A percentile compares a stretch with the other conserved stretches of the same genome.
These are phyloP conservation scores for Gentiana straminea DNA, from an alignment of 257 asterid genomes.

Conservation along the genomic window DNA sequence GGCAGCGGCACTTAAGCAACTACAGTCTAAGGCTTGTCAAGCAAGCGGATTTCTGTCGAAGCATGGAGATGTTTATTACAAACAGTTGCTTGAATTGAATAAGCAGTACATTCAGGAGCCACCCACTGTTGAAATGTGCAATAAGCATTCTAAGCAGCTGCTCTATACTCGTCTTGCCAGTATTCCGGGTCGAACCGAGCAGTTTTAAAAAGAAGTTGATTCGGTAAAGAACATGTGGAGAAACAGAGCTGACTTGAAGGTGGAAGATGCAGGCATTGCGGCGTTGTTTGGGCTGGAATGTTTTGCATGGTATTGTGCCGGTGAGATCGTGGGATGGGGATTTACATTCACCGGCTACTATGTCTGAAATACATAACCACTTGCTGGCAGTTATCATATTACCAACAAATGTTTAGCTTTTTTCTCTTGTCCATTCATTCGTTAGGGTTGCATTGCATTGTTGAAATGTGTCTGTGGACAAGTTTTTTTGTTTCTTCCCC, in stretches of 20 bases:
- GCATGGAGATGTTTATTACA: constrained; percentile 26
- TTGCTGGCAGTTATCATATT: too few species aligned
- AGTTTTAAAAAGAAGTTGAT: constrained; percentile 79
- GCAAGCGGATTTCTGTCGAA: constrained; percentile 24
- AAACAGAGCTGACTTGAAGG: constrained; percentile 61
- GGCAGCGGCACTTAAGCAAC: constrained; percentile 33
- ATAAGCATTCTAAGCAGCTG: constrained; percentile 31
- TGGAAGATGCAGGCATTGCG: constrained; percentile 59
- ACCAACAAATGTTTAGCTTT: too few species aligned
- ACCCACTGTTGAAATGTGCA: constrained; percentile 32
- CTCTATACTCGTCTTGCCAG: constrained; percentile 59
- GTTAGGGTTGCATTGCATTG: too few species aligned
- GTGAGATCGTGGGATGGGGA: too few species aligned
- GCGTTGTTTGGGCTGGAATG: too few species aligned
- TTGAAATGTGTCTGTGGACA: too few species aligned
- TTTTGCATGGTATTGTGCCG: too few species aligned
- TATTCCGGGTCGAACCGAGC: constrained; percentile 70
- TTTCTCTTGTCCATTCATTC: too few species aligned
- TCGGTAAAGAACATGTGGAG: constrained; percentile 13
- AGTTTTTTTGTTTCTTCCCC: too few species aligned
- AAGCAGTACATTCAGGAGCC: constrained; percentile 37
- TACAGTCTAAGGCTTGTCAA: constrained; percentile 30
- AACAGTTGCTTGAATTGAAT: constrained; percentile 30
- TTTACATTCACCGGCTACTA: too few species aligned
- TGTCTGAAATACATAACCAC: too few species aligned